Evolutionary conservation across 2,329 filamentous ascomycete genomes (phyloP).

Genomic region (Cryphonectria radicalis): DNA sequence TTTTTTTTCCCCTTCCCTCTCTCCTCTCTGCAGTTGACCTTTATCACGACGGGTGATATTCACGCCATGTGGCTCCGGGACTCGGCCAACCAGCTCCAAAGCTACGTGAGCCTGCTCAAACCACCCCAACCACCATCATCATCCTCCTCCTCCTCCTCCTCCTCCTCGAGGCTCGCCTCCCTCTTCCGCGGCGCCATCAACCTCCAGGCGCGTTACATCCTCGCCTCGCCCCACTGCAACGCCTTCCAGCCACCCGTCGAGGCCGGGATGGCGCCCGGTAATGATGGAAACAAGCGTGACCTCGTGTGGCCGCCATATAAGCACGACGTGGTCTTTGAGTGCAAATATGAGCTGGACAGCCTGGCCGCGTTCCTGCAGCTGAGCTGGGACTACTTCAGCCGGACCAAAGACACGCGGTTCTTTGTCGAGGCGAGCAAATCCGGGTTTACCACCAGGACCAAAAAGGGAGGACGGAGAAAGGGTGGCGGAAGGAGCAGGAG

Average conservation of each 20-base stretch:
- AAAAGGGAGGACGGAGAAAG: neutral
- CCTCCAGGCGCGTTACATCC: slow-evolving; percentile 64
- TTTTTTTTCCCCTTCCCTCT: no score
- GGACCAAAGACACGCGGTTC: slow-evolving; percentile 67
- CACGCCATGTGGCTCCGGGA: slow-evolving; percentile 84
- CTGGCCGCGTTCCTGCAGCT: slow-evolving; percentile 76
- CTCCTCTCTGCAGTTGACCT: slow-evolving; percentile 55
- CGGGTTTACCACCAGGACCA: neutral
- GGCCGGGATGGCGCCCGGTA: slow-evolving; percentile 53
- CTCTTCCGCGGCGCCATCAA: slow-evolving; percentile 68
- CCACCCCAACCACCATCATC: slow-evolving; percentile 33
- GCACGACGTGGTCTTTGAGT: slow-evolving; percentile 73
- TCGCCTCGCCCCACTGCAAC: slow-evolving; percentile 75
- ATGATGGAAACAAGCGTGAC: slow-evolving; percentile 28
- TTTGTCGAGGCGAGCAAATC: slow-evolving; percentile 59
- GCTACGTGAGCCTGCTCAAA: slow-evolving; percentile 60
- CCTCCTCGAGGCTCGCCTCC: slow-evolving; percentile 56
- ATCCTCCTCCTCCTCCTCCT: neutral
- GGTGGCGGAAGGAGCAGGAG: neutral
- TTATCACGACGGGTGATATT: slow-evolving; percentile 76
- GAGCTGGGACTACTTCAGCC: slow-evolving; percentile 71
- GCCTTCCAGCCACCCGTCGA: slow-evolving; percentile 78
- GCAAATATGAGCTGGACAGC: slow-evolving; percentile 84
- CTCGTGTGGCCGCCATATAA: slow-evolving; percentile 51
- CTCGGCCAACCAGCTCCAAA: slow-evolving; percentile 70